Evolutionary conservation across 306 rosid species (phyloP).

Genomic region (Acacia crassicarpa): DNA sequence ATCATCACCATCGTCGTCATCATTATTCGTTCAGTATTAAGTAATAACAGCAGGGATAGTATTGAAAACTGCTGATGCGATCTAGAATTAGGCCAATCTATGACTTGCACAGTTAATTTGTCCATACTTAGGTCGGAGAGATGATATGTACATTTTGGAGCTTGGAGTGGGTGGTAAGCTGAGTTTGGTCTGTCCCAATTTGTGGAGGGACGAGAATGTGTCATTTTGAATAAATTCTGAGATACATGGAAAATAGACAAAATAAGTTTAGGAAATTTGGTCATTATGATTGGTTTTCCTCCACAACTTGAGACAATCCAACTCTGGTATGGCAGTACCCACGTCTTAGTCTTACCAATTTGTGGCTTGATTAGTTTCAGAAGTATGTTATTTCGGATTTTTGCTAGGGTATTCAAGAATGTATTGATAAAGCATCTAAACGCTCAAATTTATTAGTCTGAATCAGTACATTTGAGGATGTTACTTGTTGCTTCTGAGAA

Average conservation of each 20-base stretch:
- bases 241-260: not conserved
- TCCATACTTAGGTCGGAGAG: not conserved
- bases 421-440: constrained; percentile 1
- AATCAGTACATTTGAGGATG: not conserved
- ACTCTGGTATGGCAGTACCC: not conserved
- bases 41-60: not conserved
- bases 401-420: not conserved
- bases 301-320: not conserved
- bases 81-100: not conserved
- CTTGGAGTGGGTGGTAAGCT: not conserved
- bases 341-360: not conserved
- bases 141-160: not conserved
- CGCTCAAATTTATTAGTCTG: not conserved
- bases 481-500: not conserved
- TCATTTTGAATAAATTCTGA: not conserved
- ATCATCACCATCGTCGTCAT: not conserved
- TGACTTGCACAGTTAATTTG: not conserved
- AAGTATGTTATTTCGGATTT: too few species aligned
- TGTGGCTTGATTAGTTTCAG: not conserved
- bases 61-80: not conserved
- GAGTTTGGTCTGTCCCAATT: not conserved
- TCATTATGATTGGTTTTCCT: not conserved
- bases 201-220: not conserved
- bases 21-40: not conserved
- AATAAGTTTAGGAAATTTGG: not conserved